Conservation (phyloP, 352 stramenopile species). For the Phytophthora foliorum region DNA sequence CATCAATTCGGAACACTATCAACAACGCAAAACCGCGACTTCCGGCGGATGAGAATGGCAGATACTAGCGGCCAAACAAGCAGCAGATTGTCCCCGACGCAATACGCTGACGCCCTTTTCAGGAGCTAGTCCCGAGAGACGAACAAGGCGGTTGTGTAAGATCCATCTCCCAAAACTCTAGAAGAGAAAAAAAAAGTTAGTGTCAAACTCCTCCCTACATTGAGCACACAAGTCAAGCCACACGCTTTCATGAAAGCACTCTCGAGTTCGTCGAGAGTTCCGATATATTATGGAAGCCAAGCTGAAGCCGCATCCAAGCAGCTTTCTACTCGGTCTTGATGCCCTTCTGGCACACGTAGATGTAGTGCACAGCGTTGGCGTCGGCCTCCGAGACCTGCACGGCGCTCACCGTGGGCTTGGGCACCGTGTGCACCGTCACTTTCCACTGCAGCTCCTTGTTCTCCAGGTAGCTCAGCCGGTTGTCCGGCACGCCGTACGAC, state of each 20-base stretch:
- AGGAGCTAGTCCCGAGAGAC: too few relatives aligned
- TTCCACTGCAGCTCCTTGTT: constrained; percentile 97
- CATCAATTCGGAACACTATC: too few relatives aligned
- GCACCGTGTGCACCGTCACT: constrained; percentile 95
- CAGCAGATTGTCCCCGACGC: too few relatives aligned
- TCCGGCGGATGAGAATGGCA: too few relatives aligned
- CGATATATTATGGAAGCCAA: constrained; percentile 32
- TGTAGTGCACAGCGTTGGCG: constrained; percentile 96
- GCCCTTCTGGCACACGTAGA: constrained; percentile 96
- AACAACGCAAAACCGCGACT: too few relatives aligned
- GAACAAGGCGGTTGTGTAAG: too few relatives aligned
- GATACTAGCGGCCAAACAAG: too few relatives aligned
- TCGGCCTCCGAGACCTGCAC: constrained; percentile 94
- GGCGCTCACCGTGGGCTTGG: constrained; percentile 96
- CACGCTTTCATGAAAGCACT: background rate
- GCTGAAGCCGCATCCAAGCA: background rate
- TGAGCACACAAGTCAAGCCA: too few relatives aligned
- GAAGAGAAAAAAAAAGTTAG: too few relatives aligned
- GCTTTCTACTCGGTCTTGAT: constrained; percentile 50
- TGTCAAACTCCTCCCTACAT: too few relatives aligned
- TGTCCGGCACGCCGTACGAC: constrained; percentile 96
- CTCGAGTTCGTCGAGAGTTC: constrained; percentile 15
- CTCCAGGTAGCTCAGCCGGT: constrained; percentile 96
- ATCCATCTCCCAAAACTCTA: too few relatives aligned
- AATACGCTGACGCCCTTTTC: too few relatives aligned